These are phyloP conservation scores for Colletotrichum lupini DNA, from an alignment of 2,329 filamentous ascomycete genomes.

Conservation along the genomic window DNA sequence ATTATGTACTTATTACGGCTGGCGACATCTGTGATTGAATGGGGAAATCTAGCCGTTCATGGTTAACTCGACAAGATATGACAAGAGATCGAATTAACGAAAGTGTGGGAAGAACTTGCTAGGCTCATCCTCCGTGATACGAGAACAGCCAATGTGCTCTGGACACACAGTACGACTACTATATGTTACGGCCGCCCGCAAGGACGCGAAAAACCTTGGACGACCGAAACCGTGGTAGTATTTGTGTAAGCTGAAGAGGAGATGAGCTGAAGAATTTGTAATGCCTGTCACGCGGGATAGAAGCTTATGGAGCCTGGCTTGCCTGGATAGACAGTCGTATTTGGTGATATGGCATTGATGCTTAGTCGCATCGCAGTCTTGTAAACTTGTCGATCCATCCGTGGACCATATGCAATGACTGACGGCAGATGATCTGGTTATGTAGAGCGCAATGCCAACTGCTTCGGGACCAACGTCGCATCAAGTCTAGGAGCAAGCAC, in stretches of 20 bases:
- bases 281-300: background rate
- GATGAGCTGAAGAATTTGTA: background rate
- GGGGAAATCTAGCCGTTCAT: background rate
- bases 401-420: too few relatives aligned
- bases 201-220: constrained; percentile 3
- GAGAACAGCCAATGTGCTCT: background rate
- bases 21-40: background rate
- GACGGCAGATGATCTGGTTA: background rate
- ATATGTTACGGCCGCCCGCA: constrained; percentile 5
- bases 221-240: background rate
- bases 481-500: background rate
- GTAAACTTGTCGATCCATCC: background rate
- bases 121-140: background rate
- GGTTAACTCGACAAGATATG: background rate
- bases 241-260: background rate
- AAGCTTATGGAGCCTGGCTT: background rate
- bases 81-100: background rate
- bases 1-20: background rate
- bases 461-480: background rate
- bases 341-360: background rate
- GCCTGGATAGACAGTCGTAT: background rate
- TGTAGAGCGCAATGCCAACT: background rate
- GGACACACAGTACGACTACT: background rate
- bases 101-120: background rate
- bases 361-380: background rate